These are phyloP conservation scores for Gloeopeniophorella convolvens DNA, from an alignment of 768 basidiomycete genomes.

Conservation along the genomic window DNA sequence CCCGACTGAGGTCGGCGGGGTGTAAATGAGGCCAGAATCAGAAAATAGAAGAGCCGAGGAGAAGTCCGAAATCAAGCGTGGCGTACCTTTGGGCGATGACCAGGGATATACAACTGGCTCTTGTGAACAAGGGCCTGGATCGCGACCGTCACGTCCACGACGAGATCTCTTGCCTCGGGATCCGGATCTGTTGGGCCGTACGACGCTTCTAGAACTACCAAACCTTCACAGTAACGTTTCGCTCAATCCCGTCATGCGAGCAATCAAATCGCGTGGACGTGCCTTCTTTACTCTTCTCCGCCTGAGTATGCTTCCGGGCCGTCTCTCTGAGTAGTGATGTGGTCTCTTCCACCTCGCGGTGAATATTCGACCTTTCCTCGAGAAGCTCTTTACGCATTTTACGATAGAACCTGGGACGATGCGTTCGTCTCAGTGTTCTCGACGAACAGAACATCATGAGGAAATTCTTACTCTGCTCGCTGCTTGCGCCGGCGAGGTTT, in stretches of 20 bases:
- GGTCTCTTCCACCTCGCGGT: slow-evolving; percentile 59
- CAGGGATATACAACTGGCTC: slow-evolving; percentile 73
- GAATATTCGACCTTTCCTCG: slow-evolving; percentile 57
- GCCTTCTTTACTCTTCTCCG: slow-evolving; percentile 68
- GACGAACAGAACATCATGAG: slow-evolving; percentile 5
- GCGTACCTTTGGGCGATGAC: slow-evolving; percentile 66
- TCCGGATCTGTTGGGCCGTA: slow-evolving; percentile 51
- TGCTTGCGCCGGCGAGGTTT: slow-evolving; percentile 48
- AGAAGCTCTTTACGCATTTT: slow-evolving; percentile 54
- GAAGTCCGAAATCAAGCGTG: slow-evolving; percentile 6
- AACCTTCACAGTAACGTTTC: slow-evolving; percentile 38
- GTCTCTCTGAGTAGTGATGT: slow-evolving; percentile 57
- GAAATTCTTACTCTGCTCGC: slow-evolving; percentile 44
- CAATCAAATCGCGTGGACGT: slow-evolving; percentile 18
- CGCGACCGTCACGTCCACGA: slow-evolving; percentile 73
- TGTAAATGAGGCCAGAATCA: slow-evolving; percentile 1
- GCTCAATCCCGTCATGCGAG: slow-evolving; percentile 5
- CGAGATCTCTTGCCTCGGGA: slow-evolving; percentile 35
- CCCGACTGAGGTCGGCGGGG: slow-evolving; percentile 39
- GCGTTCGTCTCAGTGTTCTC: slow-evolving; percentile 11
- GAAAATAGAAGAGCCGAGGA: background rate
- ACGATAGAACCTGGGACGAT: slow-evolving; percentile 50
- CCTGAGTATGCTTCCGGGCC: slow-evolving; percentile 54
- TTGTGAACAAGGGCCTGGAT: slow-evolving; percentile 76
- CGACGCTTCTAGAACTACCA: slow-evolving; percentile 68